phyloP scores from a whole-genome alignment of 2,329 filamentous ascomycete species.

The Coniochaeta ligniaria region DNA sequence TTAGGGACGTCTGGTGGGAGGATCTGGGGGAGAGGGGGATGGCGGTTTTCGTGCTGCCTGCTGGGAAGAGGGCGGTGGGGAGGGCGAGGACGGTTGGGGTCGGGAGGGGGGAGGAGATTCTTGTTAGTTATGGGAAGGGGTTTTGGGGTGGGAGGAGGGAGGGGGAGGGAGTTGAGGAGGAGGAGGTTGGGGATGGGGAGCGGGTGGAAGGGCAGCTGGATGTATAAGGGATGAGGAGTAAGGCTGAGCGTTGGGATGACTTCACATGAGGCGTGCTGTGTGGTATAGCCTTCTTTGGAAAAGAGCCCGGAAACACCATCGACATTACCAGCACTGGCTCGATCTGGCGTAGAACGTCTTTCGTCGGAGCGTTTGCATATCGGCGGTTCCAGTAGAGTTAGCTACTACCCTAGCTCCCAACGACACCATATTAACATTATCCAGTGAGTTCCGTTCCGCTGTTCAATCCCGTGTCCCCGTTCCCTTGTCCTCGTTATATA shows the following conservation, averaged over 20 bases:
- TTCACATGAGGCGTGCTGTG: neutral
- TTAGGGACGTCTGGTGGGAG: constrained; percentile 50
- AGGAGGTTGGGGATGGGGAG: neutral
- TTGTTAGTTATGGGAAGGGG: constrained; percentile 61
- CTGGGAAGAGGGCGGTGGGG: constrained; percentile 26
- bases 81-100: constrained; percentile 29
- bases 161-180: constrained; percentile 12
- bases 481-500: neutral
- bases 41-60: constrained; percentile 48
- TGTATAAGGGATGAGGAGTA: neutral
- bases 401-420: neutral
- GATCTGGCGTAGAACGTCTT: neutral
- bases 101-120: constrained; percentile 54
- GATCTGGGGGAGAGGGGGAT: constrained; percentile 48
- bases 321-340: neutral
- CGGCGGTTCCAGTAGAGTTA: neutral
- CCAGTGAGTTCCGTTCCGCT: neutral
- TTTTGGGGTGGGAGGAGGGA: constrained; percentile 51
- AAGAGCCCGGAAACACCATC: neutral
- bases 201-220: neutral
- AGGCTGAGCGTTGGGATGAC: neutral
- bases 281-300: neutral
- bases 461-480: neutral
- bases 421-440: neutral
- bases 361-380: neutral